These are phyloP conservation scores for Nectriaceae sp. DNA, from an alignment of 2,329 filamentous ascomycete genomes.

Conservation along the genomic window DNA sequence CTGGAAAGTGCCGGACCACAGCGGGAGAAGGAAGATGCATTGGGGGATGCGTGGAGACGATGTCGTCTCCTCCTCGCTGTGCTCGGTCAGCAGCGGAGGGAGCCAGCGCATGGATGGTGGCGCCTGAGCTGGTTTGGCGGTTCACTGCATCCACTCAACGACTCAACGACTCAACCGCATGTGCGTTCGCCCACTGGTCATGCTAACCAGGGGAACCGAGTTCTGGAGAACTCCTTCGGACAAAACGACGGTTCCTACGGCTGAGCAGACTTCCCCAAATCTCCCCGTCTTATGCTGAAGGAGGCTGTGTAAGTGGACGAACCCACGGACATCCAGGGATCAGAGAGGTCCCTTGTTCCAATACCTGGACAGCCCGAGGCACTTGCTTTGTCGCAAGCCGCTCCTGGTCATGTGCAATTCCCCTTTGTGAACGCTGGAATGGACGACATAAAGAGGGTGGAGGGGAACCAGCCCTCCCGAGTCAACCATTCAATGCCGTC, in stretches of 20 bases:
- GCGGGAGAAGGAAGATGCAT: background rate
- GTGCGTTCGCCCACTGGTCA: background rate
- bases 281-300: too few species aligned
- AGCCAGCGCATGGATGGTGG: slow-evolving; percentile 1
- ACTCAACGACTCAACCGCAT: too few species aligned
- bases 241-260: background rate
- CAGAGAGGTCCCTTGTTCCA: background rate
- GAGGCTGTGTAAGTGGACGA: background rate
- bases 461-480: background rate
- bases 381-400: background rate
- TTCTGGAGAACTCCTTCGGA: background rate
- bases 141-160: background rate
- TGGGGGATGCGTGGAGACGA: background rate
- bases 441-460: background rate
- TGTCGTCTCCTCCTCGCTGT: background rate
- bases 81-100: background rate
- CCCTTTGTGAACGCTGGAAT: background rate
- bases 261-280: too few species aligned
- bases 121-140: background rate
- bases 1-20: slow-evolving; percentile 1
- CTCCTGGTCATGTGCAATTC: background rate
- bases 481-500: background rate
- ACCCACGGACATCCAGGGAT: too few species aligned
- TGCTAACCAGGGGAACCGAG: background rate
- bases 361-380: background rate